Conservation (phyloP, 768 basidiomycete genomes). For the Rickenella mellea region DNA sequence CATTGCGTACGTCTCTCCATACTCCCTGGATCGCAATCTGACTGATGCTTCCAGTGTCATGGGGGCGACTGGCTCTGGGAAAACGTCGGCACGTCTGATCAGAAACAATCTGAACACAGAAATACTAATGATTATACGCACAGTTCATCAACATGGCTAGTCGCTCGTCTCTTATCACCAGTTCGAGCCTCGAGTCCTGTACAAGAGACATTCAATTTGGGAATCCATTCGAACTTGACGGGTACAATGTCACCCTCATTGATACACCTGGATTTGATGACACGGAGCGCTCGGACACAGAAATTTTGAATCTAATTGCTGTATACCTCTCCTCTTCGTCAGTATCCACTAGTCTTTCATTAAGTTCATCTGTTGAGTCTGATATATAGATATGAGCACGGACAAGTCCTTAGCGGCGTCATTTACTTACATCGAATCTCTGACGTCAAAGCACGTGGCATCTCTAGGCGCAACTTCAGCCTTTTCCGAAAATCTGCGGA, state of each 20-base stretch:
- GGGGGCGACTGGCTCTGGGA: slow-evolving; percentile 26
- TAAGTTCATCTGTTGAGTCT: no score
- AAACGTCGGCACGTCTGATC: slow-evolving; percentile 22
- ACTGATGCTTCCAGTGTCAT: no score
- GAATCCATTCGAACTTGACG: slow-evolving; percentile 32
- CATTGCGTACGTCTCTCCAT: no score
- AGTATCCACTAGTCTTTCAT: no score
- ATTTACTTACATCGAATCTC: slow-evolving; percentile 16
- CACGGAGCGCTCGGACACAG: slow-evolving; percentile 13
- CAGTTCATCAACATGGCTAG: slow-evolving; percentile 49
- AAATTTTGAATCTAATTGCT: slow-evolving; percentile 14
- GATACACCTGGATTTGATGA: slow-evolving; percentile 18
- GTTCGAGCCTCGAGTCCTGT: slow-evolving; percentile 38
- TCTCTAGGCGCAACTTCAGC: slow-evolving; percentile 30
- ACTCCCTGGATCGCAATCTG: no score
- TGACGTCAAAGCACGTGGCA: slow-evolving; percentile 12
- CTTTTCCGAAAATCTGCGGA: slow-evolving; percentile 48
- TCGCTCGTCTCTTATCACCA: slow-evolving; percentile 36
- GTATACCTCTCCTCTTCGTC: not conserved
- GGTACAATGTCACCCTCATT: slow-evolving; percentile 16
- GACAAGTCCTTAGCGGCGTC: slow-evolving; percentile 11
- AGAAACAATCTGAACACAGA: not conserved
- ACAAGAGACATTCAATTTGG: slow-evolving; percentile 36
- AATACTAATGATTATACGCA: slow-evolving; percentile 4
- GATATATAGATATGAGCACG: slow-evolving; percentile 11